Percentiles rank a stretch among this genome's conserved stretches.
Conservation (phyloP, 305 asterid species). For the Plantago rigida region DNA sequence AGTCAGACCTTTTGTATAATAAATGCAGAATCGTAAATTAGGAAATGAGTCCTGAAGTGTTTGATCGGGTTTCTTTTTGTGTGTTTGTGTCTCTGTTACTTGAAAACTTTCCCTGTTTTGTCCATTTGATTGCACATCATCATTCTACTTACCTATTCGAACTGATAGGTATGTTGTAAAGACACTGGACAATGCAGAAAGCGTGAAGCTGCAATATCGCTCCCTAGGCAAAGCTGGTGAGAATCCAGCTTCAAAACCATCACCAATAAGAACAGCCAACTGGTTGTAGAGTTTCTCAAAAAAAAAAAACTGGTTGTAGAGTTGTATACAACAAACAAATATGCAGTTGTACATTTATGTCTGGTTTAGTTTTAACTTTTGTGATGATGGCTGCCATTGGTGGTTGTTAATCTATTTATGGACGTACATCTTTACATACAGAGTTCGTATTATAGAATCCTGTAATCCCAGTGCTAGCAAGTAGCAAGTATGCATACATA, state of each 20-base stretch:
- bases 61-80: too few species aligned
- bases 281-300: conserved; percentile 26
- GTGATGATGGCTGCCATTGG: too few species aligned
- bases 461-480: too few species aligned
- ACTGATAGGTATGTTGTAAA: conserved; percentile 77
- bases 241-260: conserved; percentile 38
- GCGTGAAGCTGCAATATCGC: conserved; percentile 88
- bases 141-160: neutral
- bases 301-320: conserved; percentile 24
- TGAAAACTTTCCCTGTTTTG: neutral
- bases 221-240: conserved; percentile 69
- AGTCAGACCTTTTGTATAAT: neutral
- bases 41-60: too few species aligned
- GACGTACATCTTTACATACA: too few species aligned
- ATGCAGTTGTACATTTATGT: neutral
- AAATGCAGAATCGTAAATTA: neutral
- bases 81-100: too few species aligned
- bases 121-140: neutral
- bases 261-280: conserved; percentile 43
- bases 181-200: conserved; percentile 95
- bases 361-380: neutral
- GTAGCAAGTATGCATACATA: too few species aligned
- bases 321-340: conserved; percentile 1
- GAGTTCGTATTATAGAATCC: too few species aligned
- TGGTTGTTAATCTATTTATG: too few species aligned